These are phyloP conservation scores for Dovyalis caffra DNA, from an alignment of 345 rosid species.

Conservation along the genomic window DNA sequence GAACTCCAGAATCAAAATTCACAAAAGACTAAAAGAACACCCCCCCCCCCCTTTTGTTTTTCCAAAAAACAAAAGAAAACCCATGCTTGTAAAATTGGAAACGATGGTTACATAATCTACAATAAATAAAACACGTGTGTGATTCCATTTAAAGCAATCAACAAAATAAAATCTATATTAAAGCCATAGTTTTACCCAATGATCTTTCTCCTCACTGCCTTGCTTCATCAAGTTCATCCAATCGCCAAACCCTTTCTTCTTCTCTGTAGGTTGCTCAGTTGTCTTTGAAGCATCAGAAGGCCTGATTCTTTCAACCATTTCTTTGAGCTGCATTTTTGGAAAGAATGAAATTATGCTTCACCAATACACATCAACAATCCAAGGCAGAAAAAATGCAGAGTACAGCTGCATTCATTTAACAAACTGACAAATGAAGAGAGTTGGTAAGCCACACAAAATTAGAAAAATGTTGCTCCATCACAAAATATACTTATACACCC, in stretches of 20 bases:
- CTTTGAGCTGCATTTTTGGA: constrained; percentile 66
- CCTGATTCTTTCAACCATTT: constrained; percentile 79
- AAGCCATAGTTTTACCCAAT: constrained; percentile 52
- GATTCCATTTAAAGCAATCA: not conserved
- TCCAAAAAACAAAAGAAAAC: not conserved
- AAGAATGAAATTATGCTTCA: not conserved
- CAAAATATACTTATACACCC: not conserved
- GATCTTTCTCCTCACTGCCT: constrained; percentile 93
- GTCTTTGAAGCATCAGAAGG: constrained; percentile 53
- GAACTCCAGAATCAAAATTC: not conserved
- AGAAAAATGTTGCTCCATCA: not conserved
- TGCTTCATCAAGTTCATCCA: constrained; percentile 95
- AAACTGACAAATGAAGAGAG: not conserved
- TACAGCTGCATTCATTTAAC: not conserved
- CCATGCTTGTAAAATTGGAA: not conserved
- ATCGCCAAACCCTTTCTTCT: constrained; percentile 73
- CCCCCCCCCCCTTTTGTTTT: not conserved
- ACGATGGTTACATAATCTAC: not conserved
- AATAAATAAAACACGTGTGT: not conserved
- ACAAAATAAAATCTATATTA: not conserved
- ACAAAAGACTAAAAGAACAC: not conserved
- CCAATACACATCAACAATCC: not conserved
- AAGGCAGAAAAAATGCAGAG: not conserved
- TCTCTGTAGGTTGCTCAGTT: constrained; percentile 66
- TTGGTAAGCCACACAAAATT: not conserved